Evolutionary conservation across 1,284 basidiomycete genomes (phyloP).

Genomic region (Ganoderma meredithae): DNA sequence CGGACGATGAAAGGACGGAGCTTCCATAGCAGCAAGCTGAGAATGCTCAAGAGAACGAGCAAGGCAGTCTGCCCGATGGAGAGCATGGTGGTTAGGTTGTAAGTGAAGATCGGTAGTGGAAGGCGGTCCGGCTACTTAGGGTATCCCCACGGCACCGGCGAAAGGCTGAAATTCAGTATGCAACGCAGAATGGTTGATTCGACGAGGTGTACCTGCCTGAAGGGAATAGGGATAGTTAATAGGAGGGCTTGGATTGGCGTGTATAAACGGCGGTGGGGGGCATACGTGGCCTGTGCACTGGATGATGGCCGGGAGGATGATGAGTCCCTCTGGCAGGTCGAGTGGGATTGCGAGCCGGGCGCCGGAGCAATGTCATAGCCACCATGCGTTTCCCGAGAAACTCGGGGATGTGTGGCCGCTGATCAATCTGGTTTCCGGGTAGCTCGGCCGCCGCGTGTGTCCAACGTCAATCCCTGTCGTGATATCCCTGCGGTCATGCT

Average conservation of each 20-base stretch:
- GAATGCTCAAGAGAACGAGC: neutral
- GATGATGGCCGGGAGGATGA: neutral
- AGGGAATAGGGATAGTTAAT: neutral
- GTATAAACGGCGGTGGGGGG: neutral
- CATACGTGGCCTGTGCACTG: neutral
- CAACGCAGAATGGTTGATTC: neutral
- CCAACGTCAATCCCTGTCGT: too few relatives aligned
- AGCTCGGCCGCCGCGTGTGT: too few relatives aligned
- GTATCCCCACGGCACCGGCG: neutral
- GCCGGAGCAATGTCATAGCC: conserved; percentile 2
- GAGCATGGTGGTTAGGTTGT: neutral
- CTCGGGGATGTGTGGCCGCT: neutral
- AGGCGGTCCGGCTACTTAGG: neutral
- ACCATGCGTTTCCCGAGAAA: neutral
- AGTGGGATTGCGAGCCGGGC: neutral
- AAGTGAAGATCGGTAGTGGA: neutral
- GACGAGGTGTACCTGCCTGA: neutral
- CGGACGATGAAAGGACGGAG: conserved; percentile 17
- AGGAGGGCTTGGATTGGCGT: neutral
- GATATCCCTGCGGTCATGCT: too few relatives aligned
- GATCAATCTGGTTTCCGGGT: neutral
- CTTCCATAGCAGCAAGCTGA: conserved; percentile 21
- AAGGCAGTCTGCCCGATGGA: neutral
- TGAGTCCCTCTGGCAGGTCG: neutral
- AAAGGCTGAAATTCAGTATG: neutral